Evolutionary conservation across 2,329 filamentous ascomycete genomes (phyloP).

Genomic region (Penicillium aurantiogriseum): DNA sequence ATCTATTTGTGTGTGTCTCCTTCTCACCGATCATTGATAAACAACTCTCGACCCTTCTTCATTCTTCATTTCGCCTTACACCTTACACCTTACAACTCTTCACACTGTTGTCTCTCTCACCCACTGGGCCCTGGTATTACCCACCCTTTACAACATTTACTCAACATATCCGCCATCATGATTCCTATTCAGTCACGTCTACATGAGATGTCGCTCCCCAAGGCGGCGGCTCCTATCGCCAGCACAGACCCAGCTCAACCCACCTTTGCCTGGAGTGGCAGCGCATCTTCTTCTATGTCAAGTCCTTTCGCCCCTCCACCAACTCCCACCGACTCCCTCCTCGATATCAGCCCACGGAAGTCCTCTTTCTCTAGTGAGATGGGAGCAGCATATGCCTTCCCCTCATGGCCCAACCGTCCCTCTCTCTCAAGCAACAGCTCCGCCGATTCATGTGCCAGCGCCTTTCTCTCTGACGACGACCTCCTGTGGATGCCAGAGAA

Average conservation of each 20-base stretch:
- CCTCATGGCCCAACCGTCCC: conserved; percentile 45
- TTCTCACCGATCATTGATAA: conserved; percentile 23
- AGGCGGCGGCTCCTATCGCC: conserved; percentile 22
- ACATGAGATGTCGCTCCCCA: conserved; percentile 23
- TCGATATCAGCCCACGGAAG: conserved; percentile 44
- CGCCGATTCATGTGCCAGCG: conserved; percentile 33
- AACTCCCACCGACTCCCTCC: conserved; percentile 38
- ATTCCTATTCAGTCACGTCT: conserved; percentile 27
- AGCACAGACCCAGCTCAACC: conserved; percentile 25
- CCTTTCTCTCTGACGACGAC: conserved; percentile 46
- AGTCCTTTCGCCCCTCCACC: conserved; percentile 41
- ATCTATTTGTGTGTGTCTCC: conserved; percentile 4
- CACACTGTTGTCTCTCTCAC: conserved; percentile 3
- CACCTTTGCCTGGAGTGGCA: conserved; percentile 24
- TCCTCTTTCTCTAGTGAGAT: conserved; percentile 42
- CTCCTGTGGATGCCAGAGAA: conserved; percentile 37
- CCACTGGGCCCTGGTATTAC: conserved; percentile 5
- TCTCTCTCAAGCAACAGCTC: conserved; percentile 37
- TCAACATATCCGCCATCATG: conserved; percentile 13
- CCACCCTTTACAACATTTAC: not conserved
- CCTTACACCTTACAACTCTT: not conserved
- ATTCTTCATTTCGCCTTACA: conserved; percentile 3
- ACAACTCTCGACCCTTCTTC: conserved; percentile 9
- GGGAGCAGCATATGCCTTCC: conserved; percentile 45
- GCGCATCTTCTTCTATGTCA: conserved; percentile 31